Percentiles rank a stretch among this genome's conserved stretches.
Evolutionary conservation across 352 stramenopile species (phyloP).

Genomic region (Phytopythium cucurbitacearum): DNA sequence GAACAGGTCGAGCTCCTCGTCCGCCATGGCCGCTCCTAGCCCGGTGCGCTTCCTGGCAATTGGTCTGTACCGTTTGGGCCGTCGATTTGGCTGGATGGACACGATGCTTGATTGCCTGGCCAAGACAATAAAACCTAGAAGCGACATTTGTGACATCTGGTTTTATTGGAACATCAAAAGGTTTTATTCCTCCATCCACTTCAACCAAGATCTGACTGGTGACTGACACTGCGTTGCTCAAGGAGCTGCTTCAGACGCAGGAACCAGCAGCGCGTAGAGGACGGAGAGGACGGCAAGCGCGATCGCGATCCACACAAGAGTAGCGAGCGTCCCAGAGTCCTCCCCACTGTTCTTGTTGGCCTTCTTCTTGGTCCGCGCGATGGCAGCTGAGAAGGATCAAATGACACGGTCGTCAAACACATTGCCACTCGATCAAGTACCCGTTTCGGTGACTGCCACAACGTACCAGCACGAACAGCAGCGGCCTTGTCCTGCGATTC

Average conservation of each 20-base stretch:
- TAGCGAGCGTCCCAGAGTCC: conserved; percentile 14
- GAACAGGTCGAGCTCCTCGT: conserved; percentile 93
- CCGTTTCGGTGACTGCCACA: background rate
- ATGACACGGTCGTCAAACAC: no score
- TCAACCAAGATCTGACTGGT: no score
- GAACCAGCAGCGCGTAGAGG: conserved; percentile 7
- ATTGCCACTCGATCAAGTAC: background rate
- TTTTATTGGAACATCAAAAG: no score
- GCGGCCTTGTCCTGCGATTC: conserved; percentile 41
- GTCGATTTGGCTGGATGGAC: no score
- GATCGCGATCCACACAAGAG: conserved; percentile 33
- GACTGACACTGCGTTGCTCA: no score
- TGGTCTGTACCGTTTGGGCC: background rate
- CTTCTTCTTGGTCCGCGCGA: conserved; percentile 72
- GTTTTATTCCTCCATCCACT: no score
- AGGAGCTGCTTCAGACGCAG: background rate
- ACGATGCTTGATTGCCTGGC: no score
- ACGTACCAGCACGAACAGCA: conserved; percentile 48
- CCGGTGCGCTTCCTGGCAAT: background rate
- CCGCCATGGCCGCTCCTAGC: conserved; percentile 11
- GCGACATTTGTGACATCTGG: no score
- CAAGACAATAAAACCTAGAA: no score
- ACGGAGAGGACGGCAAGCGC: conserved; percentile 35
- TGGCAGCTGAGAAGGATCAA: conserved; percentile 31
- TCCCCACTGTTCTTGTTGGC: conserved; percentile 31